phyloP scores from a whole-genome alignment of 2,329 filamentous ascomycete species.

The Colletotrichum lentis region DNA sequence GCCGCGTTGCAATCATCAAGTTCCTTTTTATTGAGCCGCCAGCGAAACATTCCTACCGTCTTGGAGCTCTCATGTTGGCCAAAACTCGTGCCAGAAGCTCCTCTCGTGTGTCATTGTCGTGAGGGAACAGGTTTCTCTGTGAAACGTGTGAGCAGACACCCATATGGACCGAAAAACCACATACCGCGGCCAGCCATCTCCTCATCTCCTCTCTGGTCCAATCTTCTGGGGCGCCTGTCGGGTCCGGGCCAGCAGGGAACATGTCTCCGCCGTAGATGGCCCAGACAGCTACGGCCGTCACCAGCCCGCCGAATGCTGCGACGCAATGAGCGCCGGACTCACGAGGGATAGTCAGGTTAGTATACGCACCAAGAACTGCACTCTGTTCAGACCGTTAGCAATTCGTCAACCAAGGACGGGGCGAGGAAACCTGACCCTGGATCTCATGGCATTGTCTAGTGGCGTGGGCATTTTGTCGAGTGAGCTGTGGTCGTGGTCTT shows the following conservation, averaged over 20 bases:
- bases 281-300: slow-evolving; percentile 84
- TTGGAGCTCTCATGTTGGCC: slow-evolving; percentile 57
- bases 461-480: slow-evolving; percentile 69
- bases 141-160: slow-evolving; percentile 31
- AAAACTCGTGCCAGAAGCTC: slow-evolving; percentile 57
- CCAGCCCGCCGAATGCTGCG: slow-evolving; percentile 79
- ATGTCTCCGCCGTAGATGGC: slow-evolving; percentile 86
- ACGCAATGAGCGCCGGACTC: not conserved
- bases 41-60: slow-evolving; percentile 32
- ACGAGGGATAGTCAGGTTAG: too few species aligned
- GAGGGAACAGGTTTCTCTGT: slow-evolving; percentile 58
- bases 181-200: slow-evolving; percentile 81
- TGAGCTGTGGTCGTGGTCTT: slow-evolving; percentile 16
- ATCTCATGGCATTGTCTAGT: slow-evolving; percentile 73
- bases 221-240: slow-evolving; percentile 72
- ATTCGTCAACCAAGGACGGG: not conserved
- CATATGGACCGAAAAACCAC: slow-evolving; percentile 43
- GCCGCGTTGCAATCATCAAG: not conserved
- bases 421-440: slow-evolving; percentile 63
- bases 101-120: slow-evolving; percentile 54
- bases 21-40: not conserved
- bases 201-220: slow-evolving; percentile 86
- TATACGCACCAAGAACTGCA: slow-evolving; percentile 32
- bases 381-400: slow-evolving; percentile 18
- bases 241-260: slow-evolving; percentile 78